Conservation (phyloP, 768 basidiomycete genomes). For the Xerocomellus dryophilus region DNA sequence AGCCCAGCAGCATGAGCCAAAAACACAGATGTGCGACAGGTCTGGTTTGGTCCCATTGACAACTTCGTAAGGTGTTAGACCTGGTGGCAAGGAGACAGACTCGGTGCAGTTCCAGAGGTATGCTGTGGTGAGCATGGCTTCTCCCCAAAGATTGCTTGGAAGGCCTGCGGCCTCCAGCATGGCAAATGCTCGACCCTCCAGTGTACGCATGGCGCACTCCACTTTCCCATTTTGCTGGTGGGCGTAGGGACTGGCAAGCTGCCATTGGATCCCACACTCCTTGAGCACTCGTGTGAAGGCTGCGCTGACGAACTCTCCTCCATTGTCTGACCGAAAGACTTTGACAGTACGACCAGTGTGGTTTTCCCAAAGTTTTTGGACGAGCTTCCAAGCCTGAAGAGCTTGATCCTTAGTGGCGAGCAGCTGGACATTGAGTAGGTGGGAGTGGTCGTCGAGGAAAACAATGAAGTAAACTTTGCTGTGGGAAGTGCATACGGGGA, state of each 20-base stretch:
- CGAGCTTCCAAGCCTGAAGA: neutral
- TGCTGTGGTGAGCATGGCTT: neutral
- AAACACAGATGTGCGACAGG: neutral
- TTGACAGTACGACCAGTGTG: neutral
- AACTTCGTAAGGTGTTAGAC: neutral
- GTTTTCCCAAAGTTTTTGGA: neutral
- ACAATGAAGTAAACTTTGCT: slow-evolving; percentile 7
- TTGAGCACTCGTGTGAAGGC: neutral
- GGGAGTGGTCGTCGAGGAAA: no score
- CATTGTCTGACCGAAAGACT: neutral
- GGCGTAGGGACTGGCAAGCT: no score
- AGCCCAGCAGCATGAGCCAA: neutral
- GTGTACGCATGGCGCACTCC: slow-evolving; percentile 28
- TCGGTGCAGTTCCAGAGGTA: neutral
- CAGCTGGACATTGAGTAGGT: neutral
- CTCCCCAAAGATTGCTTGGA: neutral
- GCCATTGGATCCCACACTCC: slow-evolving; percentile 13
- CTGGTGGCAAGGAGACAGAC: neutral
- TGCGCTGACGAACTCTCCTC: neutral
- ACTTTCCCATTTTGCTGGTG: slow-evolving; percentile 20
- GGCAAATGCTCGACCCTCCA: neutral
- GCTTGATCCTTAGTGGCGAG: neutral
- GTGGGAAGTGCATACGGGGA: slow-evolving; percentile 13
- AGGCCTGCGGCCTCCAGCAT: slow-evolving; percentile 21
- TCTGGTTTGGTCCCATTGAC: neutral